Base-by-base conservation (phyloP, 129 eudicot genomes). In the Flaveria brownii region DNA sequence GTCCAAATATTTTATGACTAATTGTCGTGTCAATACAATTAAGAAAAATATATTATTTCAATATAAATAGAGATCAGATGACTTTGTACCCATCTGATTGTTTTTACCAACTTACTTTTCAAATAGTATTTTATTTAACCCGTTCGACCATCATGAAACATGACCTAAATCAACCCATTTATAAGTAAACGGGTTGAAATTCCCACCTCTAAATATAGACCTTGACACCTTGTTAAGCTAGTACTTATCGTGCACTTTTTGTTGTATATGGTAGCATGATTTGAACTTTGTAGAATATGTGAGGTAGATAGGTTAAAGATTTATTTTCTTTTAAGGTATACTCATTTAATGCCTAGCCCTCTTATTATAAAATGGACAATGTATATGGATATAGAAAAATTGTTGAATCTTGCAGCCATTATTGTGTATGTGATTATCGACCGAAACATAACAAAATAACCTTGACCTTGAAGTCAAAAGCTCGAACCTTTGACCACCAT, bases 71-170 rank as follows among this genome's bases (percentile, higher is more conserved):
- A 65, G 7, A 33, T 7, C 1, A 0, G 4, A 33, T 15, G 46
- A 63, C 45, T 63, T 15, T 63, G 45, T 63, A 30, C 46, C 69
- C 42, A 26, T 61, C 14, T 61, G 67, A 60, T 45, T 45, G 9
- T 45, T 45, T 5, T 45, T 45, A 45, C 41, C 67, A 28, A 23
- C 41, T 60, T 60, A 41, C 16, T 60, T 60, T 60, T 10, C 36
- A 25, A 9, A 13, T 7, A 10, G 20, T 18, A 17, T 18, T 46
- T 25, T 12, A 12, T 45, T 13, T 5, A 22, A 69, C 73, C 60
- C 25, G 9, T 49, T 68, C 2, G 46, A 47, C 61, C 0, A 0
- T 26, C 25, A 5, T 16, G 43, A 33, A 72, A 52, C 30, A 30
- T 17, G 42, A 33, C 49, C 49, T 7, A 36, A 36, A 36, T 36